phyloP scores from a whole-genome alignment of 345 rosid species.

The Citrus medica region DNA sequence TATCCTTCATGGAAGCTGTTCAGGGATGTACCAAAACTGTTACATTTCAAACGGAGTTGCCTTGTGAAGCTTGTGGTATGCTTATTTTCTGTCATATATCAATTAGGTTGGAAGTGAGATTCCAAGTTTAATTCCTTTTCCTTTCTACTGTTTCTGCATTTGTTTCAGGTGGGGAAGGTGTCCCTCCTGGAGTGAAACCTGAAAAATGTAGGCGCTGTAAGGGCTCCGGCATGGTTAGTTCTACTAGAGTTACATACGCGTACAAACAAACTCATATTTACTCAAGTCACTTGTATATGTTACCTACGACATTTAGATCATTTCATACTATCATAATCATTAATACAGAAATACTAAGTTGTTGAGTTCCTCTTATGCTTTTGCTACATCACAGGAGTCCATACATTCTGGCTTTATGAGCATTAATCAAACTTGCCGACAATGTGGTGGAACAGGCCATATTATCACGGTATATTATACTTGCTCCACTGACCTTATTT shows the following conservation, averaged over 20 bases:
- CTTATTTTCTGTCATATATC: constrained; percentile 1
- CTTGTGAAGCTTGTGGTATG: constrained; percentile 93
- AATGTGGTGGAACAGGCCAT: constrained; percentile 83
- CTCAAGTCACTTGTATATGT: background rate
- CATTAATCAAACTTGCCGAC: constrained; percentile 66
- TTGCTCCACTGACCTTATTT: background rate
- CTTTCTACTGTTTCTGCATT: constrained; percentile 4
- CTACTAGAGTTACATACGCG: background rate
- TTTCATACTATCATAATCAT: background rate
- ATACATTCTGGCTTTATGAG: constrained; percentile 50
- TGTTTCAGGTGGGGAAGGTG: constrained; percentile 84
- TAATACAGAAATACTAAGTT: background rate
- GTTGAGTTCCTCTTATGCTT: background rate
- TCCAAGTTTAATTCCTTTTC: background rate
- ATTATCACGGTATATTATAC: constrained; percentile 56
- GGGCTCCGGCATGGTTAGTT: constrained; percentile 89
- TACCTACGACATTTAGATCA: background rate
- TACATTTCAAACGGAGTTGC: constrained; percentile 74
- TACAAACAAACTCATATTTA: background rate
- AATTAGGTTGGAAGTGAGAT: background rate
- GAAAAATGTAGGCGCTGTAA: constrained; percentile 79
- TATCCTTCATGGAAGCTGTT: constrained; percentile 99
- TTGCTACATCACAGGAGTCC: constrained; percentile 7
- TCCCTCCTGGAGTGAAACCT: constrained; percentile 96
- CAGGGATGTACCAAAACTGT: constrained; percentile 89